These are phyloP conservation scores for Nematodospora valgi DNA, from an alignment of 805 yeast genomes.

Conservation along the genomic window DNA sequence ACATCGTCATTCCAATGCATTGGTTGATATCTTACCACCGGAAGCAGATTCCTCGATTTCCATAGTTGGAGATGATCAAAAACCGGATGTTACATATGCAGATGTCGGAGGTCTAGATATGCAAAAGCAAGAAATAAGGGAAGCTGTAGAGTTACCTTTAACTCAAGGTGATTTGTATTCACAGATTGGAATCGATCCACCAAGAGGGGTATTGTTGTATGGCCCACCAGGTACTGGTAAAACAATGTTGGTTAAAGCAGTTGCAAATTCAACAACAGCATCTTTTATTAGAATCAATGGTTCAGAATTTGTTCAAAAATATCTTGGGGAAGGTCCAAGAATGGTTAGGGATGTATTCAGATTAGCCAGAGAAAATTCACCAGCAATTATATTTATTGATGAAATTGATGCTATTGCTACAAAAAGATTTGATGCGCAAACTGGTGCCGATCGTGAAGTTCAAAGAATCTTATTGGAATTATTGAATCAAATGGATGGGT, in stretches of 20 bases:
- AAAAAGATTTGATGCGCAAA: constrained; percentile 98
- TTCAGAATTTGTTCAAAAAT: constrained; percentile 96
- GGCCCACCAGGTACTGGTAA: constrained; percentile 99
- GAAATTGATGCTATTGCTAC: constrained; percentile 99
- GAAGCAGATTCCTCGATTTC: constrained; percentile 97
- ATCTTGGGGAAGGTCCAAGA: constrained; percentile 98
- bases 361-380: constrained; percentile 95
- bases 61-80: constrained; percentile 90
- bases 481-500: constrained; percentile 98
- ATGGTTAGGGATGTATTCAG: constrained; percentile 99
- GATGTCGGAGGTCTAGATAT: constrained; percentile 99
- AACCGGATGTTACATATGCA: constrained; percentile 89
- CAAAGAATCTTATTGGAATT: constrained; percentile 95
- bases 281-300: constrained; percentile 96
- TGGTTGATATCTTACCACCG: constrained; percentile 96
- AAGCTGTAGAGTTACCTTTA: constrained; percentile 95
- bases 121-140: constrained; percentile 99
- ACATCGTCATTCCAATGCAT: constrained; percentile 97
- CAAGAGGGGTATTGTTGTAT: constrained; percentile 93
- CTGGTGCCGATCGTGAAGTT: constrained; percentile 99
- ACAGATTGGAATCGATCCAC: constrained; percentile 98
- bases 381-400: constrained; percentile 95
- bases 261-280: constrained; percentile 94
- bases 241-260: constrained; percentile 98
- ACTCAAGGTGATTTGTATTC: constrained; percentile 94